A percentile compares a stretch with the other conserved stretches of the same genome.
These are phyloP conservation scores for Pythium dissotocum DNA, from an alignment of 352 stramenopile genomes.

Conservation along the genomic window DNA sequence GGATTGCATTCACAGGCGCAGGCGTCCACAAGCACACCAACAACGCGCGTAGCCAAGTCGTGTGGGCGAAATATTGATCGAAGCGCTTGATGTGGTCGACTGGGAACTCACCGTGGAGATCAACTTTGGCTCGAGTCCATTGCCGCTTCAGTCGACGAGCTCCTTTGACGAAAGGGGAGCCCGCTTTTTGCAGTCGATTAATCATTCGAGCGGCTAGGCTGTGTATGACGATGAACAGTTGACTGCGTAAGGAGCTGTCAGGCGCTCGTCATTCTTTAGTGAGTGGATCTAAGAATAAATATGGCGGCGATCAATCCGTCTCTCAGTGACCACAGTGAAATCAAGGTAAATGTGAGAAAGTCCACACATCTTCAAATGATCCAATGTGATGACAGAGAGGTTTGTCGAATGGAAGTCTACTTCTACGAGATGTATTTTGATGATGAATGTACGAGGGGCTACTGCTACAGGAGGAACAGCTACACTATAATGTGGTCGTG, in stretches of 20 bases:
- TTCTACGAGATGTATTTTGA: not conserved
- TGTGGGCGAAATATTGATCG: slow-evolving; percentile 13
- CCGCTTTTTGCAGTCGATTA: no score
- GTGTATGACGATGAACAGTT: no score
- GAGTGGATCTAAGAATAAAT: no score
- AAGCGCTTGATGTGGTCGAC: slow-evolving; percentile 27
- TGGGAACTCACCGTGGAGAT: slow-evolving; percentile 31
- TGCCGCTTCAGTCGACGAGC: no score
- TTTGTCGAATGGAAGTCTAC: no score
- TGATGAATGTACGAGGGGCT: not conserved
- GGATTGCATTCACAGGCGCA: not conserved
- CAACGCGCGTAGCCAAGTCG: slow-evolving; percentile 1
- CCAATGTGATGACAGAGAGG: no score
- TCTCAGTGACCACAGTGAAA: not conserved
- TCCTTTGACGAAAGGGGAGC: no score
- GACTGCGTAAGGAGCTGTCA: no score
- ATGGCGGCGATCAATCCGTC: no score
- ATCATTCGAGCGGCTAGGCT: no score
- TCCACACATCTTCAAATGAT: not conserved
- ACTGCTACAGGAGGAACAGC: slow-evolving; percentile 1
- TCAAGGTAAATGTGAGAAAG: not conserved
- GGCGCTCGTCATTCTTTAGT: no score
- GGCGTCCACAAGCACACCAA: slow-evolving; percentile 20
- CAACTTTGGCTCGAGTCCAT: slow-evolving; percentile 17
- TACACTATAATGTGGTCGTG: not conserved